Conservation (phyloP, 306 rosid genomes). For the Oemleria cerasiformis region DNA sequence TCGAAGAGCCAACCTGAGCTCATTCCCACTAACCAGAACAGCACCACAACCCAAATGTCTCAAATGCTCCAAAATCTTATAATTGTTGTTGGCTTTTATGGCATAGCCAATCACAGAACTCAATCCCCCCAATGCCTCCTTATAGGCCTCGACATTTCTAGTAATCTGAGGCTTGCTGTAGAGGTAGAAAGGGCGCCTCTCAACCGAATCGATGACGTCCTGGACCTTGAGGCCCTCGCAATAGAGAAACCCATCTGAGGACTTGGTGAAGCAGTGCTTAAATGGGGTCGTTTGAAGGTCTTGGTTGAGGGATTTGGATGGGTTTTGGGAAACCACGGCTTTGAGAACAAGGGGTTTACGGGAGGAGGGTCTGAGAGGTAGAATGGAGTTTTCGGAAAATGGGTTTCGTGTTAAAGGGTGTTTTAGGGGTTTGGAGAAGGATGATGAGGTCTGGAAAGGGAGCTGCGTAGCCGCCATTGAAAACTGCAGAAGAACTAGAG, state of each 20-base stretch:
- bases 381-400: constrained; percentile 26
- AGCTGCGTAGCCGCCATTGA: constrained; percentile 62
- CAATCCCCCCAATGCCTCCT: constrained; percentile 71
- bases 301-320: constrained; percentile 33
- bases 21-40: constrained; percentile 96
- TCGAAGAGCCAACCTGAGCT: constrained; percentile 70
- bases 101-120: constrained; percentile 79
- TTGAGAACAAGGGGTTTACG: constrained; percentile 34
- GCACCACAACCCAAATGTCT: constrained; percentile 86
- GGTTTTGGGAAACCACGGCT: constrained; percentile 59
- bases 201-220: constrained; percentile 84
- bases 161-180: constrained; percentile 90
- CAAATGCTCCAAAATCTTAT: constrained; percentile 87
- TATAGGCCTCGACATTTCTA: constrained; percentile 78
- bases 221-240: constrained; percentile 72
- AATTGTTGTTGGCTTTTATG: constrained; percentile 87
- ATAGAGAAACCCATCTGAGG: constrained; percentile 72
- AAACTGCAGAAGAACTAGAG: background rate
- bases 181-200: constrained; percentile 81
- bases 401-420: constrained; percentile 38
- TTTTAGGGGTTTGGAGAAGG: constrained; percentile 35
- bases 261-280: constrained; percentile 71
- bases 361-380: constrained; percentile 32
- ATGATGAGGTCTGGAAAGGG: constrained; percentile 37
- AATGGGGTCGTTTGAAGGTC: constrained; percentile 36